Percentiles rank a stretch among this genome's conserved stretches.
Evolutionary conservation across 2,329 filamentous ascomycete genomes (phyloP).

Genomic region (Hortaea werneckii): DNA sequence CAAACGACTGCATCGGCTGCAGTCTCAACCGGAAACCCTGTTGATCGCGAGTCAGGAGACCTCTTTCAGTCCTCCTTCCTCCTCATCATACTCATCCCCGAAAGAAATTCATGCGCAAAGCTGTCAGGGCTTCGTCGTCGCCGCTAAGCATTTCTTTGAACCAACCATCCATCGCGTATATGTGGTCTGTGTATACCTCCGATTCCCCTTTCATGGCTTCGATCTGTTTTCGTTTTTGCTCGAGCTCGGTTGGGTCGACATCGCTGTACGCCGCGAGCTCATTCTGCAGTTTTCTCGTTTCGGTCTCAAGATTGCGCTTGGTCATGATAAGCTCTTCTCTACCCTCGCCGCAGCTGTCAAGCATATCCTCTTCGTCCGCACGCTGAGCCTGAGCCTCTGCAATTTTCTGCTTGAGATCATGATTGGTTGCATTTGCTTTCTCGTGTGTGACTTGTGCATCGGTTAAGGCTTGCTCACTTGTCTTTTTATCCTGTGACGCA

Average conservation of each 20-base stretch:
- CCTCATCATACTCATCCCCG: conserved; percentile 44
- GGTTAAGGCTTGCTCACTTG: conserved; percentile 30
- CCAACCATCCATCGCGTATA: conserved; percentile 37
- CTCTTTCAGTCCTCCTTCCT: conserved; percentile 42
- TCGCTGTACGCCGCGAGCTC: conserved; percentile 37
- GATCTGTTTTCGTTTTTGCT: conserved; percentile 29
- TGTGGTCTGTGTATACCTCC: conserved; percentile 34
- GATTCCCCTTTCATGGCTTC: conserved; percentile 21
- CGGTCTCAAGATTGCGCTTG: conserved; percentile 26
- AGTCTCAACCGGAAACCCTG: too few relatives aligned
- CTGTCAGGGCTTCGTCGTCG: conserved; percentile 36
- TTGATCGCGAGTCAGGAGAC: conserved; percentile 1
- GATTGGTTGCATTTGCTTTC: conserved; percentile 25
- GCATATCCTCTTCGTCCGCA: conserved; percentile 28
- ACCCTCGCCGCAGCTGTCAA: conserved; percentile 22
- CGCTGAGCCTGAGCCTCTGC: conserved; percentile 29
- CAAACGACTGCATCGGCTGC: background rate
- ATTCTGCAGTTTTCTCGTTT: conserved; percentile 28
- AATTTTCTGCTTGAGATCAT: conserved; percentile 32
- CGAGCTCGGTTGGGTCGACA: conserved; percentile 36
- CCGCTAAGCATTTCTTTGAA: conserved; percentile 19
- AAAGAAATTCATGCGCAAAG: conserved; percentile 38
- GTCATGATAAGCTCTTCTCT: conserved; percentile 29
- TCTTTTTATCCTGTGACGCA: conserved; percentile 45
- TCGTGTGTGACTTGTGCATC: conserved; percentile 29